phyloP scores from a whole-genome alignment of 1,284 basidiomycete genomes.

The Cronartium quercuum region DNA sequence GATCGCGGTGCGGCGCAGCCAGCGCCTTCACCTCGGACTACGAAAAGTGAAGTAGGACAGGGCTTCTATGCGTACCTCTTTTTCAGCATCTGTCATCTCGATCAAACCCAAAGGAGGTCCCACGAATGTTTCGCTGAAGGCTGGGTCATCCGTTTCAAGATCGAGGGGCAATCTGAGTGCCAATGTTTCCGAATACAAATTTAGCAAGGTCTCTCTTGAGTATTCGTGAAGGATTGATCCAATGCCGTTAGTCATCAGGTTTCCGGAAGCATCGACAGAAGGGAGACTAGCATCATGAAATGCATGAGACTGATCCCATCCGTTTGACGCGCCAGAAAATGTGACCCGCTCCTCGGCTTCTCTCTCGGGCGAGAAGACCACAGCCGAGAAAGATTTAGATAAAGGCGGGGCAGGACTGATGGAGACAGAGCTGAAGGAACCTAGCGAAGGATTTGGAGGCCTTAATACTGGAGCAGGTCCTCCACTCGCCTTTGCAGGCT shows the following conservation, averaged over 20 bases:
- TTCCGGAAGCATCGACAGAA: not conserved
- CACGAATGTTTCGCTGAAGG: slow-evolving; percentile 23
- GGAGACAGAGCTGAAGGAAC: slow-evolving; percentile 6
- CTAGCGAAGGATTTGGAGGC: slow-evolving; percentile 5
- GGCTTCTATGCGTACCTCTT: slow-evolving; percentile 9
- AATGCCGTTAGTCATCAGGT: not conserved
- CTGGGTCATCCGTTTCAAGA: slow-evolving; percentile 18
- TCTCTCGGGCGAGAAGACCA: slow-evolving; percentile 25
- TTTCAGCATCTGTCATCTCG: slow-evolving; percentile 33
- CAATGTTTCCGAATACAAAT: slow-evolving; percentile 21
- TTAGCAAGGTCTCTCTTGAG: slow-evolving; percentile 30
- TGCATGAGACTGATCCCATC: not conserved
- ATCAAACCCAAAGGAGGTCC: slow-evolving; percentile 16
- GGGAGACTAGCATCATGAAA: not conserved
- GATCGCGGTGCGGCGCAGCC: not conserved
- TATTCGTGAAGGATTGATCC: slow-evolving; percentile 9
- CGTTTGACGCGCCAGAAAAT: not conserved
- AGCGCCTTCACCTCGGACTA: not conserved
- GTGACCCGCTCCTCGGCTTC: slow-evolving; percentile 3
- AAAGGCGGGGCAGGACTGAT: slow-evolving; percentile 1
- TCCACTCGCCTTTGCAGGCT: not conserved
- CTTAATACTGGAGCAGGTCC: not conserved
- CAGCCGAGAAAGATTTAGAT: slow-evolving; percentile 35
- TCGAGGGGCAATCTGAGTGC: slow-evolving; percentile 24
- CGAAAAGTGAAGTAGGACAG: not conserved